A percentile compares a stretch with the other conserved stretches of the same genome.
phyloP scores from a whole-genome alignment of 768 basidiomycete genomes.

The Vararia minispora region DNA sequence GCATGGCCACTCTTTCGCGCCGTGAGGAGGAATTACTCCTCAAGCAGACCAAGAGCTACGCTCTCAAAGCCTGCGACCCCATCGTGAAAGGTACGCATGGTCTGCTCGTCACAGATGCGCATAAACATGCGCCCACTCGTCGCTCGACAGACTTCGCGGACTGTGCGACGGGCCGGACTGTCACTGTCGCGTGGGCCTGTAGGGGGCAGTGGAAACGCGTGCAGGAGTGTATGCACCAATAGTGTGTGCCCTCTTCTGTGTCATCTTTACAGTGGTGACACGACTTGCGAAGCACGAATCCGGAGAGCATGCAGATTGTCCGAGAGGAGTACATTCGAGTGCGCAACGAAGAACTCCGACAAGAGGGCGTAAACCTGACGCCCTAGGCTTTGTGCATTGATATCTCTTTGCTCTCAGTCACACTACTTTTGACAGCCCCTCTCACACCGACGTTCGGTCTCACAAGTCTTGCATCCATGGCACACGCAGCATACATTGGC shows the following conservation, averaged over 20 bases:
- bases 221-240: conserved; percentile 72
- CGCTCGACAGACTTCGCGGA: conserved; percentile 58
- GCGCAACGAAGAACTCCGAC: conserved; percentile 29
- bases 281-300: conserved; percentile 41
- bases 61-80: conserved; percentile 67
- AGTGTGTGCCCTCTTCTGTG: conserved; percentile 36
- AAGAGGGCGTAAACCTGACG: too few relatives aligned
- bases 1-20: conserved; percentile 77
- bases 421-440: neutral
- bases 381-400: too few relatives aligned
- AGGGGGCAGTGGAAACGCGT: conserved; percentile 53
- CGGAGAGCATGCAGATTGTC: conserved; percentile 62
- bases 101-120: neutral
- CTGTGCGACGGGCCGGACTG: conserved; percentile 70
- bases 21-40: conserved; percentile 81
- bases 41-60: conserved; percentile 71
- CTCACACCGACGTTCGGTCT: neutral
- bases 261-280: neutral
- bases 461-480: neutral
- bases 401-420: neutral
- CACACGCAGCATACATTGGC: too few relatives aligned
- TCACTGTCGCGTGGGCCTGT: conserved; percentile 84
- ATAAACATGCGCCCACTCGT: neutral
- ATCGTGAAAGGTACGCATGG: conserved; percentile 54
- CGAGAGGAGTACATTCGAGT: conserved; percentile 65